These are phyloP conservation scores for Blastomyces emzantsi DNA, from an alignment of 2,329 filamentous ascomycete genomes.

Conservation along the genomic window DNA sequence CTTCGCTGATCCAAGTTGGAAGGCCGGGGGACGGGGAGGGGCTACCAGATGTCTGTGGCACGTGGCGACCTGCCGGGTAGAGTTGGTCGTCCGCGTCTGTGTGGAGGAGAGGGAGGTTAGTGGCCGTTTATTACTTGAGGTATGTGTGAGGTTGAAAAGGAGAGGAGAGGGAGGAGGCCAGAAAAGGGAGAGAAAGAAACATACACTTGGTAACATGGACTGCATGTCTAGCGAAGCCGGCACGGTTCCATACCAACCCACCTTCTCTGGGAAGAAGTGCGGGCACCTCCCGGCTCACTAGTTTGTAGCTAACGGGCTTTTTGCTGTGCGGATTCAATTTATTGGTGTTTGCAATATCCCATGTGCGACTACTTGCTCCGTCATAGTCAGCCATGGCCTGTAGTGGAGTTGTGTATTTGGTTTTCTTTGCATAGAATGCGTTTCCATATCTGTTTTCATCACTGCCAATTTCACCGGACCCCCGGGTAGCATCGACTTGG, in stretches of 20 bases:
- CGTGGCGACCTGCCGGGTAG: constrained; percentile 77
- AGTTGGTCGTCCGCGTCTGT: constrained; percentile 70
- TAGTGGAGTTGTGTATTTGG: constrained; percentile 61
- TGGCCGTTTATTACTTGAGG: neutral
- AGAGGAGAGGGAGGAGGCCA: constrained; percentile 4
- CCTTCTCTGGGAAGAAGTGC: constrained; percentile 69
- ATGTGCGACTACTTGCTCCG: constrained; percentile 67
- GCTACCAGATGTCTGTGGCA: constrained; percentile 77
- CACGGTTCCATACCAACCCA: constrained; percentile 79
- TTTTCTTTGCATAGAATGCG: constrained; percentile 78
- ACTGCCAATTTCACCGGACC: constrained; percentile 66
- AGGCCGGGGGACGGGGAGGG: constrained; percentile 65
- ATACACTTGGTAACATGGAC: constrained; percentile 84
- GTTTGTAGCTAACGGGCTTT: constrained; percentile 79
- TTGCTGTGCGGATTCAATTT: constrained; percentile 78
- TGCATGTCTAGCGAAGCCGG: constrained; percentile 77
- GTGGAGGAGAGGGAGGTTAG: constrained; percentile 9
- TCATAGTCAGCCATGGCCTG: constrained; percentile 72
- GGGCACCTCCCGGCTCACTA: constrained; percentile 78
- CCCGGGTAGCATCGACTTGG: constrained; percentile 65
- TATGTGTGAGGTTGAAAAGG: neutral
- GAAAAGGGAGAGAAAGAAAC: constrained; percentile 23
- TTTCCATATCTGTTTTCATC: constrained; percentile 82
- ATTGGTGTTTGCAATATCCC: constrained; percentile 82
- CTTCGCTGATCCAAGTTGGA: constrained; percentile 60